Base-by-base conservation (phyloP, 352 stramenopile genomes). In the Thraustochytrium sp. region DNA sequence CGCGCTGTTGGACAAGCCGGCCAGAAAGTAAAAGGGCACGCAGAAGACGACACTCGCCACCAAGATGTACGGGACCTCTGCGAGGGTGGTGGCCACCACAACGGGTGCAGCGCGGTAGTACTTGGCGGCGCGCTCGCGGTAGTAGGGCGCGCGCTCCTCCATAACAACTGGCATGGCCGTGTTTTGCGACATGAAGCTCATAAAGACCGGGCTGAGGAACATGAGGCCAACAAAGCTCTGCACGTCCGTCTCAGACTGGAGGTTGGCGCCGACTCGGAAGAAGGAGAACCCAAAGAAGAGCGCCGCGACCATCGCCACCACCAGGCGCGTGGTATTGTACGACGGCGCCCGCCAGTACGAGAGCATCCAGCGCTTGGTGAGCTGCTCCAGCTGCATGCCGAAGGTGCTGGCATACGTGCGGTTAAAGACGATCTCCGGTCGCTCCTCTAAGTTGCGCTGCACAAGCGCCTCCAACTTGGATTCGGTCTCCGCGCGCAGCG, bases 71-170 rank as follows among this genome's bases (percentile, higher is more conserved):
- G 93, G 93, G 42, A 95, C 76, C 88, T 97, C 93, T 0, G 89
- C 88, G 38, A 97, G 37, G 13, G 90, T 93, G 62, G 89, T 92
- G 11, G 90, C 90, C 9, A 94, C 62, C 51, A 88, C 88, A 59
- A 97, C 94, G 84, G 92, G 91, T 1, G 90, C 78, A 37, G 91
- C 86, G 26, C 92, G 89, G 84, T 98, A 98, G 80, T 95, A 97
- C 84, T 94, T 85, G 23, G 92, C 90, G 21, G 91, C 90, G 36
- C 94, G 92, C 85, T 98, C 94, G 5, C 93, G 89, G 88, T 98
- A 98, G 85, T 94, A 97, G 51, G 92, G 90, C 42, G 91, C 91
- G 51, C 93, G 89, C 64, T 97, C 91, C 55, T 90, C 87, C 72
- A 91, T 88, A 54, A 94, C 88, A 13, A 95, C 85, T 11, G 91